Evolutionary conservation across 768 basidiomycete genomes (phyloP), one percentile per base, ranked within the genome.

Genomic region (Suillus sp.): DNA sequence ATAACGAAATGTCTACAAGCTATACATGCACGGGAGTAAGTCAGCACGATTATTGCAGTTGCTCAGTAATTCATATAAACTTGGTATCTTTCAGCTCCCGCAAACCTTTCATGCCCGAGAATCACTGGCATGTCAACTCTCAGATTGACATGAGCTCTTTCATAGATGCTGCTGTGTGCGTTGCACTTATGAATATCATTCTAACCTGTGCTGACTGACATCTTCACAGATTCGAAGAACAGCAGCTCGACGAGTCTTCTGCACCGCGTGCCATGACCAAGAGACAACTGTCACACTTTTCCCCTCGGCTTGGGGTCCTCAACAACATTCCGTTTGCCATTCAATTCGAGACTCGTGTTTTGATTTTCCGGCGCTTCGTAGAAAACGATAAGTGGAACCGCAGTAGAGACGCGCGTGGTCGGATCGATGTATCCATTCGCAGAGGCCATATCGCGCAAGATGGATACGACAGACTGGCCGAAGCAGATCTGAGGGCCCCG

Each of bases 261-360:
- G 62, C 59, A 14, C 68, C 65, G 32, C 77, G 77, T 50, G 64
- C 69, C 40, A 77, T 84, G 56, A 82, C 86, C 16, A 90, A 89
- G 68, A 89, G 92, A 6, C 88, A 92, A 66, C 78, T 98, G 59
- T 51, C 75, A 40, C 95, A 67, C 6, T 38, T 74, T 14, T 74
- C 75, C 35, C 96, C 96, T 0, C 87, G 95, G 8, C 82, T 99
- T 3, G 93, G 93, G 2, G 83, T 98, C 32, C 84, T 99, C 60
- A 93, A 98, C 79, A 96, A 98, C 75, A 92, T 99, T 62, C 96
- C 96, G 0, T 97, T 97, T 77, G 87, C 94, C 6, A 91, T 99
- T 62, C 96, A 96, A 0, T 99, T 99, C 77, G 88, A 91, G 59
- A 85, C 87, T 1, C 88, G 96, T n/a, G 92, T 98, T 13, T 84